Evolutionary conservation across 2,329 filamentous ascomycete genomes (phyloP).

Genomic region (Ceratocystis diversiconidia): DNA sequence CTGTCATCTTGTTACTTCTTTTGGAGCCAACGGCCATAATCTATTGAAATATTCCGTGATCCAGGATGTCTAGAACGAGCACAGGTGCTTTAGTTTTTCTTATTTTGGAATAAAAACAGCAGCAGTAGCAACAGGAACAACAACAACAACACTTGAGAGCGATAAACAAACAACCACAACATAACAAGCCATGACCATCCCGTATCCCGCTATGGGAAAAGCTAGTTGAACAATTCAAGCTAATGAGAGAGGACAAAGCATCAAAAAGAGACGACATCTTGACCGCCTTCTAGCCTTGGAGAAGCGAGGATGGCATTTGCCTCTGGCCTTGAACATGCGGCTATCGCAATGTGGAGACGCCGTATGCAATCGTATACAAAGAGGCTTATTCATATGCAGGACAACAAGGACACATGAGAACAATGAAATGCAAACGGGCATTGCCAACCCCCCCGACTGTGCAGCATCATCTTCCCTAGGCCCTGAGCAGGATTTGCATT

Average conservation of each 20-base stretch:
- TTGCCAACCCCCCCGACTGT: not conserved
- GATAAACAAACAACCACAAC: not conserved
- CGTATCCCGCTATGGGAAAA: not conserved
- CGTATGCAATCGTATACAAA: not conserved
- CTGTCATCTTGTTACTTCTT: not conserved
- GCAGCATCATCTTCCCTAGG: no score
- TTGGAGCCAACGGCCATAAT: not conserved
- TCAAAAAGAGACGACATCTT: not conserved
- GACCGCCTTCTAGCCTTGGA: not conserved
- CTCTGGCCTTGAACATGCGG: not conserved
- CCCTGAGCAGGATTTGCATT: not conserved
- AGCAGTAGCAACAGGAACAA: no score
- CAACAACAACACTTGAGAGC: no score
- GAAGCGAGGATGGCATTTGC: not conserved
- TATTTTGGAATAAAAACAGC: not conserved
- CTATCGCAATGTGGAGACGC: not conserved
- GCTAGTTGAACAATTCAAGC: not conserved
- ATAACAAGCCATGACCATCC: not conserved
- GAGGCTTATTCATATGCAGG: no score
- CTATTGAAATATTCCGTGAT: not conserved
- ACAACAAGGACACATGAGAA: no score
- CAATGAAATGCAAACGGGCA: not conserved
- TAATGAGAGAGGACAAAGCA: not conserved
- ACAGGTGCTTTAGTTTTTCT: not conserved
- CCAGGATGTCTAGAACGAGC: not conserved